Base-by-base conservation (phyloP, 257 asterid genomes). In the Plantago ovata region DNA sequence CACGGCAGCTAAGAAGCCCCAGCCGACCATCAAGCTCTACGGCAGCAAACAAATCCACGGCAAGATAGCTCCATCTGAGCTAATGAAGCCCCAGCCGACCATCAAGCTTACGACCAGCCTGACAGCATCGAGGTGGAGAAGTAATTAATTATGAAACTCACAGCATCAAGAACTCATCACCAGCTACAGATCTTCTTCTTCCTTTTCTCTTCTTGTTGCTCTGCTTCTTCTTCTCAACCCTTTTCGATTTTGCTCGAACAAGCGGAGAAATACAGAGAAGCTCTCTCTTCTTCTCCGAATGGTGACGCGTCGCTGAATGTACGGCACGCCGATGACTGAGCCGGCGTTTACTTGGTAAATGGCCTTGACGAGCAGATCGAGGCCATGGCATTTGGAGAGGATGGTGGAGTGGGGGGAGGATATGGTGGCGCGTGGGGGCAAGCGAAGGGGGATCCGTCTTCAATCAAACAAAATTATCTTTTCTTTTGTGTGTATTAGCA, bases 301-400 rank as follows among this genome's bases (percentile, higher is more conserved):
- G 9, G 75, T 69, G 22, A 85, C 88, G 46, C 96, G 81, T 61
- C 80, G 76, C 68, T 88, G 95, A 43, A 88, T 88, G 69, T 88
- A 88, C 0, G 96, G 96, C 18, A 83, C 89, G 38, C 94, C 96
- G 60, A 89, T 75, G 38, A 77, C 71, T 7, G 96, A 89, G 2
- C 96, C 95, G 9, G 72, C 83, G 4, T 81, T 73, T 10, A 89
- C 94, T 61, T 79, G 84, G 74, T 83, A 78, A 62, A 88, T 85
- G 60, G 96, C 96, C 66, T 85, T 88, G 22, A 88, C 96, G 39
- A 89, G 91, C 64, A 89, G 90, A 85, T 89, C 89, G 64, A 88
- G 95, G 36, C 96, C 96, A 42, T 49, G 88, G 63, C 96, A 9
- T 58, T 65, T 3, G 78, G 11, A 14, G 56, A 15, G n/a, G n/a